Evolutionary conservation across 2,329 filamentous ascomycete species (phyloP), one percentile per base, ranked within the genome.

Genomic region (Botrytis sinoallii): DNA sequence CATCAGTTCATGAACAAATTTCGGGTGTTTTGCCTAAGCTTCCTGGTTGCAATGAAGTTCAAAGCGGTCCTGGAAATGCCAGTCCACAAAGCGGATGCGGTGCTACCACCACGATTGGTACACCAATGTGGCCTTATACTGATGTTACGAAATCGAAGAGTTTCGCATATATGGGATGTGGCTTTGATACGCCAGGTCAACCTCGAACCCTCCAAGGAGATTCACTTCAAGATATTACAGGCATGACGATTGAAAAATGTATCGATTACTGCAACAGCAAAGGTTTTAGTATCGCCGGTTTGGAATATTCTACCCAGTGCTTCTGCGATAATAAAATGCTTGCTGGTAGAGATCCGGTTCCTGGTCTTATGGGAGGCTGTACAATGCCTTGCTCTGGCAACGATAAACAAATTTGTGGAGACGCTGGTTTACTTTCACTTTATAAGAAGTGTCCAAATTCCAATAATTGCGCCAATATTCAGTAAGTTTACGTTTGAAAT

Each of bases 131-230:
- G 38, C 81, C 82, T 75, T 85, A 83, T 75, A 82, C 81, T 32
- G 82, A 86, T 69, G 80, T 86, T 40, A 85, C 84, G 4, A 77
- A 77, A 38, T 83, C 86, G 63, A 83, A 84, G 71, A 84, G 85
- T 64, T 93, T 90, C 84, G 83, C 84, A 61, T 86, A 88, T 76
- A 80, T 87, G n/a, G 91, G 91, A 72, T 93, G 91, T 83, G 91
- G 87, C 78, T 84, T 83, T 42, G 87, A 88, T 75, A 78, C 83
- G 72, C 82, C 82, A 32, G 75, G 75, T 66, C 76, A 82, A 70
- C 84, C 85, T 59, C 84, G 84, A 22, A 74, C 72, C 44, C 40
- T 74, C 8, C 52, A 40, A 35, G 65, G 74, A 10, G 63, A 66
- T 29, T 29, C 46, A 6, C 57, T 72, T 2, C 71, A 73, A 14